Conservation (phyloP, 78 protist species). For the Acrasis kona region DNA sequence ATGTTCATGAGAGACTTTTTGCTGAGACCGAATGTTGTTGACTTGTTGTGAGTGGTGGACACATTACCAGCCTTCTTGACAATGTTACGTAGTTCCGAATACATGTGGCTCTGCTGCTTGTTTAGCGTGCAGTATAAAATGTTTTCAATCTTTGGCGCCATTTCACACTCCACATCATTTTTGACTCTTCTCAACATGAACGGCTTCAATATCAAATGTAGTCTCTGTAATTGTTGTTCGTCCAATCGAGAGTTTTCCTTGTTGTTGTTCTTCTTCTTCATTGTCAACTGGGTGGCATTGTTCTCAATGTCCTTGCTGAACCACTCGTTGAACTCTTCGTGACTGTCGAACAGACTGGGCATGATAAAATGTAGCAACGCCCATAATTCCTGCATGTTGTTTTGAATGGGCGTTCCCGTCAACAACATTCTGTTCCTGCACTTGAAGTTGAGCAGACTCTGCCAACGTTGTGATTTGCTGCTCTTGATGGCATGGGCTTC, state of each 20-base stretch:
- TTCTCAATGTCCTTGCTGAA: conserved; percentile 39
- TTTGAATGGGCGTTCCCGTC: conserved; percentile 92
- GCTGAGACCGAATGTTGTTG: conserved; percentile 27
- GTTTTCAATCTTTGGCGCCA: conserved; percentile 73
- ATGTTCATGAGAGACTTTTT: conserved; percentile 32
- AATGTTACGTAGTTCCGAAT: too few relatives aligned
- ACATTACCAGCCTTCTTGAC: too few relatives aligned
- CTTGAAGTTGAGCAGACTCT: conserved; percentile 48
- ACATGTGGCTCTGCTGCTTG: conserved; percentile 59
- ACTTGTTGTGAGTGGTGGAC: too few relatives aligned
- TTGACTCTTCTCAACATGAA: conserved; percentile 89
- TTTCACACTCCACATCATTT: conserved; percentile 78
- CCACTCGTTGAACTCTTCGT: conserved; percentile 46
- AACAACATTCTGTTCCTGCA: conserved; percentile 85
- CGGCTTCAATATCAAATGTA: conserved; percentile 88
- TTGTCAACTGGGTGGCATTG: too few relatives aligned
- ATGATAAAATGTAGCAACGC: conserved; percentile 86
- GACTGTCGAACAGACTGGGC: conserved; percentile 67
- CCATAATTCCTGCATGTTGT: conserved; percentile 76
- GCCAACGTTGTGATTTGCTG: conserved; percentile 44
- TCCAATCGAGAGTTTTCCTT: background rate
- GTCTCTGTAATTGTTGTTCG: conserved; percentile 20
- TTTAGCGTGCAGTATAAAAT: conserved; percentile 53
- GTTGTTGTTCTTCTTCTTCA: conserved; percentile 23
- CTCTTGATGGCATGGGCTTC: conserved; percentile 93